These are phyloP conservation scores for Beauveria medogensis DNA, from an alignment of 2,329 filamentous ascomycete species.

Conservation along the genomic window DNA sequence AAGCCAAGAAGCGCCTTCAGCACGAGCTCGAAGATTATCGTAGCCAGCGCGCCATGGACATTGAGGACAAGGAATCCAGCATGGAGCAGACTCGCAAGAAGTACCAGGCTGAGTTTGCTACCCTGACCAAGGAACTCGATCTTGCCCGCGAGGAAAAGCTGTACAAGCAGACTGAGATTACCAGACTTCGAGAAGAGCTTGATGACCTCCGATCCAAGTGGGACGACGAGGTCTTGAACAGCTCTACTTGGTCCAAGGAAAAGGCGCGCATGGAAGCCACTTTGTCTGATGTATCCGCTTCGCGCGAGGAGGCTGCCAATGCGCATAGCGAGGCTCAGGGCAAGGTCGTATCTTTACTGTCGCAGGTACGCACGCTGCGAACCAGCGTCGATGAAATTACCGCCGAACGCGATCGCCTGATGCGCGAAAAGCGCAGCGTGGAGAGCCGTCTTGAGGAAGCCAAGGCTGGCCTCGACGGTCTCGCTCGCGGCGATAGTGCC, in stretches of 20 bases:
- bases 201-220: constrained; percentile 93
- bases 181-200: constrained; percentile 85
- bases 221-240: constrained; percentile 97
- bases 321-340: constrained; percentile 93
- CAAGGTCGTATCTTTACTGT: constrained; percentile 83
- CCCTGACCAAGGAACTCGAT: constrained; percentile 85
- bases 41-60: constrained; percentile 87
- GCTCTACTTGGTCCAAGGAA: constrained; percentile 96
- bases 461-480: constrained; percentile 78
- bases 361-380: constrained; percentile 78
- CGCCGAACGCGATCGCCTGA: constrained; percentile 73
- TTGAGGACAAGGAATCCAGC: constrained; percentile 91
- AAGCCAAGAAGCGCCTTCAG: constrained; percentile 89
- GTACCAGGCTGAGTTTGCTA: constrained; percentile 88
- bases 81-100: constrained; percentile 97
- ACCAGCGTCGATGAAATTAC: constrained; percentile 78
- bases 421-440: constrained; percentile 83
- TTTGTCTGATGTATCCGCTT: constrained; percentile 77
- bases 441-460: constrained; percentile 82
- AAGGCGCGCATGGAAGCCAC: constrained; percentile 87
- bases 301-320: constrained; percentile 85
- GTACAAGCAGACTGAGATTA: constrained; percentile 80
- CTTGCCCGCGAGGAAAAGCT: constrained; percentile 82
- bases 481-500: constrained; percentile 76
- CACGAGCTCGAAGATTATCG: constrained; percentile 97